Evolutionary conservation across 225 moss, liverwort and hornwort genomes (phyloP), one percentile per base, ranked within the genome.

Genomic region (Bryoerythrophyllum caledonicum): DNA sequence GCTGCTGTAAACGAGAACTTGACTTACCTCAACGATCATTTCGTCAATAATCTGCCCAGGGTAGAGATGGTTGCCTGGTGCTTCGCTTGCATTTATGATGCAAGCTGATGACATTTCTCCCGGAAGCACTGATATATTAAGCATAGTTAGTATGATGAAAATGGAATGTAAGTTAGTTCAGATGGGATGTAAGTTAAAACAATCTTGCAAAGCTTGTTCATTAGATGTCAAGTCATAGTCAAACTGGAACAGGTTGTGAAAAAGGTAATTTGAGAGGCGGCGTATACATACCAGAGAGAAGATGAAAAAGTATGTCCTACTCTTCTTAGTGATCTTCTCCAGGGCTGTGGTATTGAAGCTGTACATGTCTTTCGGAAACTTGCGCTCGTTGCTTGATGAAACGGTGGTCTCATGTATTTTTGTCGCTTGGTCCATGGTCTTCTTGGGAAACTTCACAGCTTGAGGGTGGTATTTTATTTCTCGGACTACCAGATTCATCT

Each of bases 31-130:
- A 69, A 86, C 60, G 38, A 63, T 60, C 11, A 82, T 70, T 8
- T 67, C 60, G 30, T 86, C 76, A n/a, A 86, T 66, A 34, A 77
- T 82, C 27, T 82, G 77, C 38, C 73, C 65, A 60, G 86, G 86
- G 60, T 74, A 48, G 14, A 86, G 77, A 35, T 57, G 49, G 23
- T 66, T 62, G 61, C 77, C 54, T 4, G 21, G 41, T 51, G 58
- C 60, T 26, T 74, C 86, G 48, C 34, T 68, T 34, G 65, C 66
- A 58, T 74, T 55, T 70, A 74, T 80, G 6, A 78, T n/a, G 34
- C 56, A 46, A 40, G 82, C 77, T 28, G 70, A 38, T 57, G 80
- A 79, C 17, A 63, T 5, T 51, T 13, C 30, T 53, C 86, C 80
- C 46, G 82, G 80, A 7, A 77, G 24, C 12, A 83, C 86, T 86